phyloP scores from a whole-genome alignment of 345 rosid species.

The Salix suchowensis region DNA sequence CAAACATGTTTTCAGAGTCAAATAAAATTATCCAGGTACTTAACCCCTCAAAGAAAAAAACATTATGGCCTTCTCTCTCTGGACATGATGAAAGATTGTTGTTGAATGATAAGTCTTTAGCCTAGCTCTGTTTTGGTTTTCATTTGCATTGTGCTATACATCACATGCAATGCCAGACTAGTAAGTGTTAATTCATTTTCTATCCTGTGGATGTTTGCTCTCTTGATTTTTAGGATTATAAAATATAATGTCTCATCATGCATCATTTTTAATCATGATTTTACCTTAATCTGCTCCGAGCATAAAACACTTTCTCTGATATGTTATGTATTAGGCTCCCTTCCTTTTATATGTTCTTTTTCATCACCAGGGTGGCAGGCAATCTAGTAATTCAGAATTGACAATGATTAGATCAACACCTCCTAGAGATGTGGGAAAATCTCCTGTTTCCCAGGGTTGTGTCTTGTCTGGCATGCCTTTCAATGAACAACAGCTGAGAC shows the following conservation, averaged over 20 bases:
- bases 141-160: neutral
- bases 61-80: neutral
- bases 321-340: neutral
- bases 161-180: neutral
- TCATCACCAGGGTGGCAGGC: conserved; percentile 49
- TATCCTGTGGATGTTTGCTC: neutral
- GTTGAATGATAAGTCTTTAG: neutral
- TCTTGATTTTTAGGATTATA: neutral
- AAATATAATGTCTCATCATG: conserved; percentile 13
- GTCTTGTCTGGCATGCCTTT: conserved; percentile 55
- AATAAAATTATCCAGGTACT: conserved; percentile 51
- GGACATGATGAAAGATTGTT: neutral
- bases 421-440: conserved; percentile 63
- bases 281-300: neutral
- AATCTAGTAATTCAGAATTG: conserved; percentile 38
- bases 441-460: conserved; percentile 46
- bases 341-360: neutral
- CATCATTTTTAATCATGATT: neutral
- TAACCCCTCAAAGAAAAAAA: neutral
- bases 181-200: neutral
- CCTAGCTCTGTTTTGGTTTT: neutral
- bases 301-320: neutral
- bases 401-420: conserved; percentile 43
- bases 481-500: conserved; percentile 85
- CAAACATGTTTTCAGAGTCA: conserved; percentile 37